These are phyloP conservation scores for Pouteria glomerata DNA, from an alignment of 148 eudicot species.

Conservation along the genomic window DNA sequence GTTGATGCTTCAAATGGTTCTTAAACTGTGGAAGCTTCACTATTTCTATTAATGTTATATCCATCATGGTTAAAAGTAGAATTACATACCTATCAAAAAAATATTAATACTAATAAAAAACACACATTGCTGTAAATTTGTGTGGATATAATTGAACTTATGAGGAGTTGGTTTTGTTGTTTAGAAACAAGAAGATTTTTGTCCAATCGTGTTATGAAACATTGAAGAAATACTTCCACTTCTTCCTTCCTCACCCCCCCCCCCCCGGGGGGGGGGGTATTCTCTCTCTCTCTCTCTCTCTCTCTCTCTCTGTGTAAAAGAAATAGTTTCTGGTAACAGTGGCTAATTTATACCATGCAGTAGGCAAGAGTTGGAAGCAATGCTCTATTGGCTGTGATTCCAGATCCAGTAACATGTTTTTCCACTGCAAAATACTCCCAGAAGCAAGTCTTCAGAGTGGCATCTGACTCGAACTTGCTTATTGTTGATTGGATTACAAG, in stretches of 20 bases:
- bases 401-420: conserved; percentile 96
- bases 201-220: not conserved
- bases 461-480: conserved; percentile 70
- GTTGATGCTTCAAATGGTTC: not conserved
- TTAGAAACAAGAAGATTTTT: not conserved
- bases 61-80: not conserved
- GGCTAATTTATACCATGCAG: conserved; percentile 48
- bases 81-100: too few relatives aligned
- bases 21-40: too few relatives aligned
- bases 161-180: conserved; percentile 3
- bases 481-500: conserved; percentile 98
- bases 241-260: too few relatives aligned
- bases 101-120: too few relatives aligned
- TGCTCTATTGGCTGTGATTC: conserved; percentile 75
- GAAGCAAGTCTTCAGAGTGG: conserved; percentile 66
- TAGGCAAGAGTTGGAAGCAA: conserved; percentile 76
- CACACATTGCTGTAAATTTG: not conserved
- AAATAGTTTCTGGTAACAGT: conserved; percentile 13
- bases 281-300: not conserved
- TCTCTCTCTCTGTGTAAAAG: not conserved
- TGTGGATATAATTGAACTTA: not conserved
- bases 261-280: too few relatives aligned
- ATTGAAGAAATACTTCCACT: not conserved
- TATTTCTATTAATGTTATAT: not conserved
- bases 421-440: conserved; percentile 81